These are phyloP conservation scores for Leccinum disarticulatum DNA, from an alignment of 768 basidiomycete species.

Conservation along the genomic window DNA sequence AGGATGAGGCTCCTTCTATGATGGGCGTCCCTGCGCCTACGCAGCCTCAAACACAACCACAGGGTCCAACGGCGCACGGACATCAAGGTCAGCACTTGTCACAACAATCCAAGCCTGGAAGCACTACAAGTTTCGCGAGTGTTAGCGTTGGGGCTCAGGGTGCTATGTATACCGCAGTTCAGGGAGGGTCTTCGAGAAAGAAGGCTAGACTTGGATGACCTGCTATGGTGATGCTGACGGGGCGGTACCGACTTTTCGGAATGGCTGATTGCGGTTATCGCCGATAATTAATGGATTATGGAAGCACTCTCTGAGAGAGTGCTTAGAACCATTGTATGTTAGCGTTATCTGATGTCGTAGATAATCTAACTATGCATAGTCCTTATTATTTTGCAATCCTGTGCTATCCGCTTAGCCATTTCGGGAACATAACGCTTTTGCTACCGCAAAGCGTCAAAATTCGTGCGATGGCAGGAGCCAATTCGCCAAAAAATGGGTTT, in stretches of 20 bases:
- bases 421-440: neutral
- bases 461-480: conserved; percentile 24
- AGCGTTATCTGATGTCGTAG: neutral
- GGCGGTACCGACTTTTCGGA: neutral
- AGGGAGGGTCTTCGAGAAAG: conserved; percentile 50
- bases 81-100: conserved; percentile 45
- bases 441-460: conserved; percentile 5
- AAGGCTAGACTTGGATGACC: conserved; percentile 54
- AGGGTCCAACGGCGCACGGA: conserved; percentile 43
- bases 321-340: neutral
- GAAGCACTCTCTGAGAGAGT: neutral
- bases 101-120: conserved; percentile 51
- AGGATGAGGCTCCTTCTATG: conserved; percentile 91
- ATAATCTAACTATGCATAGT: neutral
- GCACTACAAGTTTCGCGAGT: conserved; percentile 63
- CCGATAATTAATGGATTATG: neutral
- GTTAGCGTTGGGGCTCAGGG: conserved; percentile 51
- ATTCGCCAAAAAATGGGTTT: conserved; percentile 29
- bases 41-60: conserved; percentile 41
- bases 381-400: conserved; percentile 3
- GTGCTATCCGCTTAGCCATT: conserved; percentile 8
- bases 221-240: neutral
- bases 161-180: conserved; percentile 29
- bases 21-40: conserved; percentile 60
- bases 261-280: neutral